A percentile compares a stretch with the other conserved stretches of the same genome.
Evolutionary conservation across 306 rosid genomes (phyloP).

Genomic region (Sesbania bispinosa): DNA sequence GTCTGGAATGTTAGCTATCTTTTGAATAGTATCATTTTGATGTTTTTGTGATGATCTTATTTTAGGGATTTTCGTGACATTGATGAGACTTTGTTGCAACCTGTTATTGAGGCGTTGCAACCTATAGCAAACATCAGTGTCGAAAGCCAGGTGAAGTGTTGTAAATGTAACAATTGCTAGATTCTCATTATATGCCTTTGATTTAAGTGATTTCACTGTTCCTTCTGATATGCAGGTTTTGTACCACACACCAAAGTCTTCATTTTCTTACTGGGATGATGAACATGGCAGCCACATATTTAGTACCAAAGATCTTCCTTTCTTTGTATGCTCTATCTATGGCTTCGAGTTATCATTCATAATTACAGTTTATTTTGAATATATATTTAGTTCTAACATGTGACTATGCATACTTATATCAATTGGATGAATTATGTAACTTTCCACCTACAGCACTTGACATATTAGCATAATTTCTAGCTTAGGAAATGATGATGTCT

Average conservation of each 20-base stretch:
- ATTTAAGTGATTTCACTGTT: constrained; percentile 7
- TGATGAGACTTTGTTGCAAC: constrained; percentile 64
- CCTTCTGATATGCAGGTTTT: constrained; percentile 57
- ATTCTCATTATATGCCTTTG: background rate
- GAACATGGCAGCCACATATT: constrained; percentile 59
- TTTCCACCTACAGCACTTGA: background rate
- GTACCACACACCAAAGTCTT: constrained; percentile 80
- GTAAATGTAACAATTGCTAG: background rate
- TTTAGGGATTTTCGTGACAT: constrained; percentile 71
- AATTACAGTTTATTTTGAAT: constrained; percentile 7
- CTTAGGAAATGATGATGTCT: constrained; percentile 12
- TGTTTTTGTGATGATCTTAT: constrained; percentile 18
- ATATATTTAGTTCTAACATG: background rate
- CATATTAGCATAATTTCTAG: constrained; percentile 12
- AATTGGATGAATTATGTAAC: constrained; percentile 1
- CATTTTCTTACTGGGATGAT: constrained; percentile 83
- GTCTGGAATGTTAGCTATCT: constrained; percentile 15
- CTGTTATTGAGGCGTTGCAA: constrained; percentile 65
- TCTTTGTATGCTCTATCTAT: constrained; percentile 63
- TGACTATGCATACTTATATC: background rate
- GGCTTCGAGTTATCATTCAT: constrained; percentile 29
- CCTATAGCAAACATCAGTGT: constrained; percentile 76
- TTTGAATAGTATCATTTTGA: background rate
- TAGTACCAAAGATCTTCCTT: constrained; percentile 79
- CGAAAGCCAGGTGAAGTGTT: constrained; percentile 77